These are phyloP conservation scores for Hemisphaericaspora nanyangensis DNA, from an alignment of 805 yeast genomes.

Conservation along the genomic window DNA sequence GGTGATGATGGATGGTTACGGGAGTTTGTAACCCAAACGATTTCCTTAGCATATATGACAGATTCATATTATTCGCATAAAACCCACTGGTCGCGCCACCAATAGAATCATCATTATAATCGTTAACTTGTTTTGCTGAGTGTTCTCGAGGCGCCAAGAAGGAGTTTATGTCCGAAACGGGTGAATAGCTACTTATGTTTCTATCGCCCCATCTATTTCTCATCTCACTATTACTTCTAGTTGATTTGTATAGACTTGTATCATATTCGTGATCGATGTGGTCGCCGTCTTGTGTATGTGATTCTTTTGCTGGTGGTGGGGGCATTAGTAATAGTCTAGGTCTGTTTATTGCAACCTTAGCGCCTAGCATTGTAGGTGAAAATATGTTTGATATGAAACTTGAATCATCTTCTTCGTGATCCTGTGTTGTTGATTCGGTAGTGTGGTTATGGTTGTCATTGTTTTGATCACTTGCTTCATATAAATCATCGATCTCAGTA, in stretches of 20 bases:
- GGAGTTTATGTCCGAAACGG: constrained; percentile 13
- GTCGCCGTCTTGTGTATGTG: constrained; percentile 5
- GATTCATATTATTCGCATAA: constrained; percentile 1
- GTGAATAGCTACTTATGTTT: constrained; percentile 9
- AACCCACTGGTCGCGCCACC: background rate
- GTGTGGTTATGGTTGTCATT: background rate
- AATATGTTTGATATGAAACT: constrained; percentile 17
- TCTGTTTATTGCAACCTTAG: constrained; percentile 31
- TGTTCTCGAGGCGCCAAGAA: constrained; percentile 5
- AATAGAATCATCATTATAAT: background rate
- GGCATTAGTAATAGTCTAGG: constrained; percentile 29
- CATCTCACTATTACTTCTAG: background rate
- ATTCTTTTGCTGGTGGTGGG: constrained; percentile 11
- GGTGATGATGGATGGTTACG: constrained; percentile 39
- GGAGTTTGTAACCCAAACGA: constrained; percentile 5
- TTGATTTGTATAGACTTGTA: constrained; percentile 12
- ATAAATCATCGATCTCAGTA: too few relatives aligned
- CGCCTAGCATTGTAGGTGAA: constrained; percentile 41
- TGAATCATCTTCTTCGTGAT: constrained; percentile 7
- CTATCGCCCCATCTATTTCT: background rate
- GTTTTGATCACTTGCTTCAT: background rate
- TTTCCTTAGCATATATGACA: constrained; percentile 1
- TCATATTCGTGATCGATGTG: constrained; percentile 25
- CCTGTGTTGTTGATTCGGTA: background rate
- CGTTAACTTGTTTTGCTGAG: background rate